Evolutionary conservation across 2,329 filamentous ascomycete genomes (phyloP).

Genomic region (Cryphonectria japonica): DNA sequence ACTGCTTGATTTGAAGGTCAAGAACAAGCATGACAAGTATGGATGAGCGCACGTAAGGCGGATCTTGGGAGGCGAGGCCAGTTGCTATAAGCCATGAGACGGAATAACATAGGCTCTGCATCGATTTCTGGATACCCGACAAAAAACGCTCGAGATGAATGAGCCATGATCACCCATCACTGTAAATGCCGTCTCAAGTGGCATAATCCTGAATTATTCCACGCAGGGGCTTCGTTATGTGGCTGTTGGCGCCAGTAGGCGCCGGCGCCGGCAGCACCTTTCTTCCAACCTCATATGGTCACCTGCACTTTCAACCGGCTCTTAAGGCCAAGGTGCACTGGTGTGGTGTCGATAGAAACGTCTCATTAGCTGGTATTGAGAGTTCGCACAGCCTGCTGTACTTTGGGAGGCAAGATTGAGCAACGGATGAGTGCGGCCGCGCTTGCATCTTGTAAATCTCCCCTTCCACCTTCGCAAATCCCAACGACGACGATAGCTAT

Average conservation of each 20-base stretch:
- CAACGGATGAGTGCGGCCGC: background rate
- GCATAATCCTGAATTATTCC: background rate
- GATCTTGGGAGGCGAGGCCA: background rate
- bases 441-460: background rate
- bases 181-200: background rate
- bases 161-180: background rate
- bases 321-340: background rate
- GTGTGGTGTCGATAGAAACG: background rate
- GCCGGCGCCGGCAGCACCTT: background rate
- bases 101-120: background rate
- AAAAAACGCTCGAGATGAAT: background rate
- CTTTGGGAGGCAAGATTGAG: background rate
- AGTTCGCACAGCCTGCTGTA: background rate
- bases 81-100: background rate
- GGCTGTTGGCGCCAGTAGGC: background rate
- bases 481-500: background rate
- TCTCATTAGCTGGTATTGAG: background rate
- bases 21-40: constrained; percentile 91
- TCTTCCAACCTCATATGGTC: background rate
- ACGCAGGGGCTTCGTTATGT: background rate
- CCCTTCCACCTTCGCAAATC: background rate
- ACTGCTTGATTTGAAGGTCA: constrained; percentile 84
- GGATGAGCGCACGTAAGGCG: constrained; percentile 41
- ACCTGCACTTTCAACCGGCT: background rate
- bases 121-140: background rate